phyloP scores from a whole-genome alignment of 2,329 filamentous ascomycete genomes.

The Trichoderma guizhouense region DNA sequence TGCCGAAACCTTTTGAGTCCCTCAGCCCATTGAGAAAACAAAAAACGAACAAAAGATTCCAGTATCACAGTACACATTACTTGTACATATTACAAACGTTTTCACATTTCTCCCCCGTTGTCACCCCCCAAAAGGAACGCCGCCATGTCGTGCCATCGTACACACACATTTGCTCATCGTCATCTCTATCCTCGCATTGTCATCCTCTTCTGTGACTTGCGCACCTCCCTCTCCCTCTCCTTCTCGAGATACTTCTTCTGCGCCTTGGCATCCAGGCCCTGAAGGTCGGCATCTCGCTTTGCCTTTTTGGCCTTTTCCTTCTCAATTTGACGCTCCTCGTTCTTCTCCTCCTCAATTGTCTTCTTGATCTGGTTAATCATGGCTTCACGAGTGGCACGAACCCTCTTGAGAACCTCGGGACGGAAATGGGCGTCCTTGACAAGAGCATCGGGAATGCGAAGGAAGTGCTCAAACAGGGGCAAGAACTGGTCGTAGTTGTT shows the following conservation, averaged over 20 bases:
- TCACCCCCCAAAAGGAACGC: not conserved
- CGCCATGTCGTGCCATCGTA: not conserved
- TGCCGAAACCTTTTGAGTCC: not conserved
- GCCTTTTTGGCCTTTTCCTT: conserved; percentile 77
- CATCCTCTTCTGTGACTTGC: conserved; percentile 53
- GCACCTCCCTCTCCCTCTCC: conserved; percentile 71
- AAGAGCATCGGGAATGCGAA: conserved; percentile 80
- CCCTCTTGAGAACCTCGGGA: conserved; percentile 81
- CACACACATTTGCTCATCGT: not conserved
- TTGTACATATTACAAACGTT: conserved; percentile 10
- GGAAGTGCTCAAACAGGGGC: conserved; percentile 75
- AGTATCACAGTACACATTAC: conserved; percentile 18
- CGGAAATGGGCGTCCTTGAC: conserved; percentile 79
- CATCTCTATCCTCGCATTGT: conserved; percentile 52
- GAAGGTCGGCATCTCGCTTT: conserved; percentile 81
- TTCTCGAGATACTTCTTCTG: conserved; percentile 83
- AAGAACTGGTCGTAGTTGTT: conserved; percentile 64
- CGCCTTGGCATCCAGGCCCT: conserved; percentile 72
- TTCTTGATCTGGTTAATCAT: conserved; percentile 77
- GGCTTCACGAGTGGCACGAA: conserved; percentile 75
- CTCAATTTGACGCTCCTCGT: conserved; percentile 70
- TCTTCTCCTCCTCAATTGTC: conserved; percentile 73
- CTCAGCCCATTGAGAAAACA: not conserved
- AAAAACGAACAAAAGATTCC: not conserved
- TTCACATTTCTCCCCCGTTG: not conserved